Base-by-base conservation (phyloP, 768 basidiomycete genomes). In the Phlegmacium glaucopus region DNA sequence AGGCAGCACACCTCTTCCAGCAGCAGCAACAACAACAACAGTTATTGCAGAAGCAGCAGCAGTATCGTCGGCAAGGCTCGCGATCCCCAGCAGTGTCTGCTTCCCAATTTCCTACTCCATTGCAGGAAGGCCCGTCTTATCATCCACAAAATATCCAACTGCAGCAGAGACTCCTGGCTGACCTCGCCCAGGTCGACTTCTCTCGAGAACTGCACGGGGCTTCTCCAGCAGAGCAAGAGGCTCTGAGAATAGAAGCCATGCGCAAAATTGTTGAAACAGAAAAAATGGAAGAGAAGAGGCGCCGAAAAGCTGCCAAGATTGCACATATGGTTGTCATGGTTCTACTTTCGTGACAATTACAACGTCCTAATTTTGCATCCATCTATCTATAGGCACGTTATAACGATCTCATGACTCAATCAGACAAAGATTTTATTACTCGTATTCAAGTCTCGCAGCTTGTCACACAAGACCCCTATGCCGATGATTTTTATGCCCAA, bases 371-470 rank as follows among this genome's bases (percentile, higher is more conserved):
- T 15, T 49, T 18, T 29, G 41, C 7, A 61, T 48, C 22, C 34
- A 54, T 28, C 15, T 53, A 47, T 47, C 30, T 44, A 82, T 44
- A 93, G 92, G 82, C 93, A 50, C 83, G 90, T 50, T 94, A 94
- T 61, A 95, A 95, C 56, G 91, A 94, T 64, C 76, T 94, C 30
- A 95, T 95, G 93, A 93, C 92, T 3, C 92, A 94, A 68, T 94
- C 90, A 9, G 96, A 99, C 75, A 98, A 98, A 71, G 96, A 98
- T 62, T 99, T 98, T 63, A 98, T 99, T 69, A 98, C 96, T 29
- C 85, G 96, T 18, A 98, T 99, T 53, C 96, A 99, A 66, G 91
- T 99, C 28, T 97, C 95, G 1, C 96, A 98, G 61, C 87, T 98
- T 35, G 94, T 96, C 37, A 95, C 94, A 6, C 86, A 90, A 60